Conservation (phyloP, 2,329 filamentous ascomycete genomes). For the Hypoxylon sp. region DNA sequence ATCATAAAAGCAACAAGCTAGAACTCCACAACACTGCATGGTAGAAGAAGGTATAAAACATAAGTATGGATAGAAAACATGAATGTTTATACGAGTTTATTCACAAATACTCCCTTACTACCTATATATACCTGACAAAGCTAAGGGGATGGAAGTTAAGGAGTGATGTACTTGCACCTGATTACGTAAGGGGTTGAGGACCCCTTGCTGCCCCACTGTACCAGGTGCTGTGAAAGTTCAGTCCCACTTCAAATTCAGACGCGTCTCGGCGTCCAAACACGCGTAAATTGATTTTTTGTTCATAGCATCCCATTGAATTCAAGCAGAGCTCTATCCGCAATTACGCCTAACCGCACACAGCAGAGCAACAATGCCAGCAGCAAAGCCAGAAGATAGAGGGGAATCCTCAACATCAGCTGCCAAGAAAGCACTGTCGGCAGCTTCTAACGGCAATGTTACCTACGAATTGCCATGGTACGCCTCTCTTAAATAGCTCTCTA, state of each 20-base stretch:
- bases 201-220: neutral
- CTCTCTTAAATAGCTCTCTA: neutral
- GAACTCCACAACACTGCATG: neutral
- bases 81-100: neutral
- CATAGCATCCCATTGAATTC: conserved; percentile 16
- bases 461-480: conserved; percentile 86
- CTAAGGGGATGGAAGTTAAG: neutral
- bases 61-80: neutral
- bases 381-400: conserved; percentile 67
- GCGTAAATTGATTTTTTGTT: conserved; percentile 53
- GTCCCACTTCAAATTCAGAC: conserved; percentile 32
- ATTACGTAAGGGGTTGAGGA: conserved; percentile 8
- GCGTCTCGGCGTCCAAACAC: conserved; percentile 46
- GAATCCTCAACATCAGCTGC: conserved; percentile 73
- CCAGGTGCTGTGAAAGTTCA: neutral
- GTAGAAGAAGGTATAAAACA: neutral
- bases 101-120: conserved; percentile 4
- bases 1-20: neutral
- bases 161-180: neutral
- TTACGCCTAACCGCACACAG: conserved; percentile 1
- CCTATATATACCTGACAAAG: neutral
- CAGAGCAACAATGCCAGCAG: conserved; percentile 61
- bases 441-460: conserved; percentile 65
- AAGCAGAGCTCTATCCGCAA: neutral
- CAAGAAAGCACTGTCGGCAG: conserved; percentile 68